phyloP scores from a whole-genome alignment of 2,329 filamentous ascomycete genomes.

The Ascochyta fabae region DNA sequence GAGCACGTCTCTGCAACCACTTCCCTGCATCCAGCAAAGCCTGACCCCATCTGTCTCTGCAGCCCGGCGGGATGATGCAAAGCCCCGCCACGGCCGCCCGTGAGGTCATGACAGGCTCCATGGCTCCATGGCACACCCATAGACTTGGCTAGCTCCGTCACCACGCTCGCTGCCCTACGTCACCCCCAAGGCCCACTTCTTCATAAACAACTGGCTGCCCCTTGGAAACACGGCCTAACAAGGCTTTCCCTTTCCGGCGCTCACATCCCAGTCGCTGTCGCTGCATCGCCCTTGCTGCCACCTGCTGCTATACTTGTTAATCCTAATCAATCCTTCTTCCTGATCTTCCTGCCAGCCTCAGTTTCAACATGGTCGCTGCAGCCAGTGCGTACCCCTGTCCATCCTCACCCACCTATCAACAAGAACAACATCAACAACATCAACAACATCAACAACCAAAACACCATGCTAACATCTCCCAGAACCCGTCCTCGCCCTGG shows the following conservation, averaged over 20 bases:
- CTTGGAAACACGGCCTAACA: neutral
- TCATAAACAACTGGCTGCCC: slow-evolving; percentile 18
- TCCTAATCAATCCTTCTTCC: slow-evolving; percentile 4
- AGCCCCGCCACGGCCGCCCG: neutral
- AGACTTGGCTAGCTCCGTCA: neutral
- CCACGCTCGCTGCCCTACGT: slow-evolving; percentile 8
- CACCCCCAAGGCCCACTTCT: slow-evolving; percentile 2
- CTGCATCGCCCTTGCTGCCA: neutral
- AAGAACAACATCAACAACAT: too few relatives aligned
- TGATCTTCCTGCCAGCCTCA: neutral
- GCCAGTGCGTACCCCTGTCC: slow-evolving; percentile 26
- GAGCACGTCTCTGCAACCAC: neutral
- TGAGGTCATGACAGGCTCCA: slow-evolving; percentile 7
- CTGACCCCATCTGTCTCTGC: slow-evolving; percentile 2
- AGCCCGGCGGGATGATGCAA: slow-evolving; percentile 15
- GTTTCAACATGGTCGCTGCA: slow-evolving; percentile 16
- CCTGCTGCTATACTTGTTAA: neutral
- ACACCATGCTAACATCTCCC: slow-evolving; percentile 6
- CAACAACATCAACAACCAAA: neutral
- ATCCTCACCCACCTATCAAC: neutral
- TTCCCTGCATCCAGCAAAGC: slow-evolving; percentile 11
- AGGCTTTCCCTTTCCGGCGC: slow-evolving; percentile 10
- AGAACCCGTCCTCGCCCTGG: slow-evolving; percentile 63
- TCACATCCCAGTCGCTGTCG: slow-evolving; percentile 10
- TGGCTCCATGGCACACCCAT: too few relatives aligned